Evolutionary conservation across 1,139 yeast genomes (phyloP).

Genomic region (Pichia sp.): DNA sequence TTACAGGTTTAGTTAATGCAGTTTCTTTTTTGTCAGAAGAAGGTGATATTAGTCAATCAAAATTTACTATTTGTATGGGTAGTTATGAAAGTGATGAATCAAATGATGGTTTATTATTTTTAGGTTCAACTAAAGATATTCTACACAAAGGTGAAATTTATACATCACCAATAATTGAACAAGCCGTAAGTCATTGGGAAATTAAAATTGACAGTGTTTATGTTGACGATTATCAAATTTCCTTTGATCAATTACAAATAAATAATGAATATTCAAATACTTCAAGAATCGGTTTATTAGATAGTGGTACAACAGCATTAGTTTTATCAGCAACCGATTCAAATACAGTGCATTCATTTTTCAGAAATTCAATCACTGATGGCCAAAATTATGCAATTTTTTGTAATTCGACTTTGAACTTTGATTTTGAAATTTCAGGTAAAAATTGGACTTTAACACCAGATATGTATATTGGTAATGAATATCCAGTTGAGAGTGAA

Average conservation of each 20-base stretch:
- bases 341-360: conserved; percentile 43
- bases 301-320: conserved; percentile 62
- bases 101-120: conserved; percentile 39
- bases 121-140: conserved; percentile 37
- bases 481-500: conserved; percentile 32
- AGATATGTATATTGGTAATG: conserved; percentile 42
- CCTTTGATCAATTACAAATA: conserved; percentile 28
- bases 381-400: conserved; percentile 54
- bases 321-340: conserved; percentile 57
- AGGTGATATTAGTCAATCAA: conserved; percentile 31
- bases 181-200: conserved; percentile 47
- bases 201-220: conserved; percentile 37
- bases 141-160: conserved; percentile 39
- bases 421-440: conserved; percentile 39
- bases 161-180: conserved; percentile 36
- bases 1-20: conserved; percentile 33
- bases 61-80: conserved; percentile 41
- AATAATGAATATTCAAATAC: conserved; percentile 15
- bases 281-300: conserved; percentile 46
- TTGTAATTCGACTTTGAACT: conserved; percentile 40
- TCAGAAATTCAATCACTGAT: conserved; percentile 45
- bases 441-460: conserved; percentile 42
- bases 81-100: conserved; percentile 27
- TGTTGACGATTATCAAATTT: conserved; percentile 31
- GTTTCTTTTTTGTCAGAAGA: conserved; percentile 34